Conservation (phyloP, 805 yeast genomes). For the Starmerella cellae region DNA sequence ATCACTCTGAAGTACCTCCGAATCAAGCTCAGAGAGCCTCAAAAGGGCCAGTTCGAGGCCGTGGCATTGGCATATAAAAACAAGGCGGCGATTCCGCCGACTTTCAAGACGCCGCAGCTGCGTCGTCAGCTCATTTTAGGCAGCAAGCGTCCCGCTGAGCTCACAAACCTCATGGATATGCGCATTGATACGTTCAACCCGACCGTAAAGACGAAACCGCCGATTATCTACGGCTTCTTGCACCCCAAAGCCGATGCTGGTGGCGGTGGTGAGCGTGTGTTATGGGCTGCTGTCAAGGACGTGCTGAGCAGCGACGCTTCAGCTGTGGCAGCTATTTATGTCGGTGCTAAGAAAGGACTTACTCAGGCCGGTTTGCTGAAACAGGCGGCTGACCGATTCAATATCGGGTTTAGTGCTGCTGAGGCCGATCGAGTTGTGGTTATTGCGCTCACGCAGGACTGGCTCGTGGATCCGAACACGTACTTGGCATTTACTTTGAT, state of each 20-base stretch:
- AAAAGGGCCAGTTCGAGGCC: slow-evolving; percentile 15
- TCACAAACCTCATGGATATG: slow-evolving; percentile 16
- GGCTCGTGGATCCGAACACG: slow-evolving; percentile 50
- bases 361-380: slow-evolving; percentile 37
- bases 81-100: slow-evolving; percentile 19
- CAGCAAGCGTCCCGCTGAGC: slow-evolving; percentile 25
- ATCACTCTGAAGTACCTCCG: slow-evolving; percentile 13
- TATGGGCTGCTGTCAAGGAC: slow-evolving; percentile 82
- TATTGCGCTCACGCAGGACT: slow-evolving; percentile 43
- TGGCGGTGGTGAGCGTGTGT: slow-evolving; percentile 95
- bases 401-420: slow-evolving; percentile 33
- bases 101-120: slow-evolving; percentile 24
- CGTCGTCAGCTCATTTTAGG: slow-evolving; percentile 31
- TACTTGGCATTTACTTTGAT: slow-evolving; percentile 73
- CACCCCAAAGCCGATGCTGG: slow-evolving; percentile 95
- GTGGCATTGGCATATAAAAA: slow-evolving; percentile 13
- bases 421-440: slow-evolving; percentile 46
- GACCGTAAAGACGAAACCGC: slow-evolving; percentile 4
- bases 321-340: slow-evolving; percentile 57
- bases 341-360: slow-evolving; percentile 37
- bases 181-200: slow-evolving; percentile 8
- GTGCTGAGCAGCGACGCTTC: slow-evolving; percentile 38
- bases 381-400: slow-evolving; percentile 36
- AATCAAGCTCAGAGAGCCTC: slow-evolving; percentile 16
- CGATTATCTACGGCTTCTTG: slow-evolving; percentile 62